phyloP scores from a whole-genome alignment of 1,139 yeast genomes.

The Hansenula lynferdii region DNA sequence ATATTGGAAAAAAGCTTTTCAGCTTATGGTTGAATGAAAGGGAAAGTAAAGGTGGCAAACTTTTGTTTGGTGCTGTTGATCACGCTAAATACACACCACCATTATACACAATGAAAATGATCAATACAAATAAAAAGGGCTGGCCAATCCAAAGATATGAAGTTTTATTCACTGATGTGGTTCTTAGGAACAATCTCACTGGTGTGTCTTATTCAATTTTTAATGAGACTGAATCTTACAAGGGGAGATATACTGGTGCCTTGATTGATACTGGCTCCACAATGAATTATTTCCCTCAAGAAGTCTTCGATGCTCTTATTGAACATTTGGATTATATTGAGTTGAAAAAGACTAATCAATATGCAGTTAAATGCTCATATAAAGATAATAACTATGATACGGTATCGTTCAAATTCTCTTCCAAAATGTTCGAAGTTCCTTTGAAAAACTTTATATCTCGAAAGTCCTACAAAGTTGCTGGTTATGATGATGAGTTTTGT shows the following conservation, averaged over 20 bases:
- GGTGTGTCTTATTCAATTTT: constrained; percentile 5
- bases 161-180: constrained; percentile 11
- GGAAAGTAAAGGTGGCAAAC: constrained; percentile 34
- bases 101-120: constrained; percentile 38
- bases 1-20: constrained; percentile 44
- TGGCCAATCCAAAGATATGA: constrained; percentile 13
- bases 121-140: constrained; percentile 29
- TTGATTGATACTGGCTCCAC: constrained; percentile 67
- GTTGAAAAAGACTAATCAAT: constrained; percentile 22
- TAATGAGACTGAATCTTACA: neutral
- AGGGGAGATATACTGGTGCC: constrained; percentile 27
- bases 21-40: constrained; percentile 43
- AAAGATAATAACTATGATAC: constrained; percentile 9
- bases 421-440: constrained; percentile 29
- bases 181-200: neutral
- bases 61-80: constrained; percentile 56
- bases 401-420: constrained; percentile 1
- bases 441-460: constrained; percentile 29
- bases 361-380: constrained; percentile 25
- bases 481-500: constrained; percentile 7
- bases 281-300: constrained; percentile 45
- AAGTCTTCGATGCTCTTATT: constrained; percentile 28
- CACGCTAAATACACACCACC: constrained; percentile 42
- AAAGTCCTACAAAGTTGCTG: neutral
- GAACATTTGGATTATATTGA: constrained; percentile 24